Evolutionary conservation across 2,329 filamentous ascomycete species (phyloP).

Genomic region (Salinomyces thailandicus): DNA sequence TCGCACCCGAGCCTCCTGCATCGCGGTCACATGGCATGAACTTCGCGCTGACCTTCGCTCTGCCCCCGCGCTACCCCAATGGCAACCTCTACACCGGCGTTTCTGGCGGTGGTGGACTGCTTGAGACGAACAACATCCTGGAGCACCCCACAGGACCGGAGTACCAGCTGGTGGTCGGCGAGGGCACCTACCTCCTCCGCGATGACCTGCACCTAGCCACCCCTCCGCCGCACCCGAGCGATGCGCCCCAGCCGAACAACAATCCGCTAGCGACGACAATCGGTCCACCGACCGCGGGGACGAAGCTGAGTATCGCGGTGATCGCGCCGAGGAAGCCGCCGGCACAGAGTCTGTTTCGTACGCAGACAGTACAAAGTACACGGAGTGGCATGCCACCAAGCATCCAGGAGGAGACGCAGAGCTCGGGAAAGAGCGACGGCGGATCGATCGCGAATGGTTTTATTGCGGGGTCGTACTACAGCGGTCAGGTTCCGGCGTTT

Average conservation of each 20-base stretch:
- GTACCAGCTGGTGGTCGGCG: conserved; percentile 83
- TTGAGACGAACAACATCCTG: conserved; percentile 90
- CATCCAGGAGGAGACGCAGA: conserved; percentile 38
- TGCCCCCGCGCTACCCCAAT: conserved; percentile 70
- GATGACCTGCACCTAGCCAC: conserved; percentile 89
- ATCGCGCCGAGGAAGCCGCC: conserved; percentile 47
- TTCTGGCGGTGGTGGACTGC: conserved; percentile 59
- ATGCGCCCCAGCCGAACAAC: conserved; percentile 73
- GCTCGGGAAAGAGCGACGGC: conserved; percentile 33
- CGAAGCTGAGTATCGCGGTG: conserved; percentile 68
- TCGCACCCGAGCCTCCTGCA: too few relatives aligned
- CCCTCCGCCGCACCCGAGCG: conserved; percentile 88
- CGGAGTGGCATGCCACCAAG: conserved; percentile 30
- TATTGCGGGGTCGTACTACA: conserved; percentile 22
- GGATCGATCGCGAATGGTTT: conserved; percentile 35
- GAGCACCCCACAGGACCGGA: conserved; percentile 70
- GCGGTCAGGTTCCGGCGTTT: conserved; percentile 50
- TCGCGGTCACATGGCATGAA: neutral
- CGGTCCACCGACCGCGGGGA: conserved; percentile 72
- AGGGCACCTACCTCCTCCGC: conserved; percentile 85
- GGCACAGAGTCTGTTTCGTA: conserved; percentile 32
- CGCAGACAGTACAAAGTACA: conserved; percentile 31
- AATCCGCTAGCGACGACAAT: conserved; percentile 84
- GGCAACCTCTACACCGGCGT: conserved; percentile 57
- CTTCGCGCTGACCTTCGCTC: neutral